phyloP scores from a whole-genome alignment of 2,329 filamentous ascomycete genomes.

The Fusarium pseudoanthophilum region DNA sequence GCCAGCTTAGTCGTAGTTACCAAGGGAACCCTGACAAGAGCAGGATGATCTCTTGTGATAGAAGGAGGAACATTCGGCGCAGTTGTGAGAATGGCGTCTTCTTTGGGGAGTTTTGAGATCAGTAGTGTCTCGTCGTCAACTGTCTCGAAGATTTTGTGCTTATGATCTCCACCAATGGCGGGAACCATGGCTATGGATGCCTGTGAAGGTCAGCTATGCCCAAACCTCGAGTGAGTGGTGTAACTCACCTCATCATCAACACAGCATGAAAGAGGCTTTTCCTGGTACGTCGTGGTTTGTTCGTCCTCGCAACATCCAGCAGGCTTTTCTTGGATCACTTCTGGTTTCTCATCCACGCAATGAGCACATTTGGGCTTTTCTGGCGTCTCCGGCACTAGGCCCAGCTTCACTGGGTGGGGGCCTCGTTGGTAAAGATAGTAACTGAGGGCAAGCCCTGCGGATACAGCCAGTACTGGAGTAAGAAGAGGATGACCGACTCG shows the following conservation, averaged over 20 bases:
- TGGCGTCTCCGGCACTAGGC: not conserved
- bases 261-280: not conserved
- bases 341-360: not conserved
- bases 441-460: not conserved
- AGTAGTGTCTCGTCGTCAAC: not conserved
- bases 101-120: not conserved
- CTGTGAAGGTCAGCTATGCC: not conserved
- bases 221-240: too few species aligned
- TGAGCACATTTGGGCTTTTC: not conserved
- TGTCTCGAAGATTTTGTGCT: not conserved
- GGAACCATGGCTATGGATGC: not conserved
- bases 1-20: conserved; percentile 15
- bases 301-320: not conserved
- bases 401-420: not conserved
- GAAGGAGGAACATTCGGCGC: not conserved
- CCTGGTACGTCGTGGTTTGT: not conserved
- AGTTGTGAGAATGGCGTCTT: not conserved
- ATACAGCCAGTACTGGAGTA: not conserved
- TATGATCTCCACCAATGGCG: not conserved
- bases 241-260: not conserved
- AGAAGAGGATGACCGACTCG: not conserved
- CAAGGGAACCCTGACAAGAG: not conserved
- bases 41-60: not conserved
- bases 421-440: not conserved
- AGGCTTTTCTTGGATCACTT: not conserved